Evolutionary conservation across 768 basidiomycete genomes (phyloP).

Genomic region (Leccinum uliginosum): DNA sequence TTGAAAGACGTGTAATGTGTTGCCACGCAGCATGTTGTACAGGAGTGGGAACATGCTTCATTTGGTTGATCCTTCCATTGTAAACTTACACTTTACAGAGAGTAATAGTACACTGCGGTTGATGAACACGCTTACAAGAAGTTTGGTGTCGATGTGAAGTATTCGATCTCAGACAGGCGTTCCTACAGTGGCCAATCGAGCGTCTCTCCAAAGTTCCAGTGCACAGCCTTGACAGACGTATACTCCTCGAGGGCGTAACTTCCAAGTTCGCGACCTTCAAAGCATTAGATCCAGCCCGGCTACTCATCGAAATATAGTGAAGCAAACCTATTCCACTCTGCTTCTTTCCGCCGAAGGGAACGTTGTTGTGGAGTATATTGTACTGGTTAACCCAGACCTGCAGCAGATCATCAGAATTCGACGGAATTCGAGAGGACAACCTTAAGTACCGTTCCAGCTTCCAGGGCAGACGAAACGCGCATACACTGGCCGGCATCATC

Average conservation of each 20-base stretch:
- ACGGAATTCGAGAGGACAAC: neutral
- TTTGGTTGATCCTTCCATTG: constrained; percentile 3
- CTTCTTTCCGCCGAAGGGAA: constrained; percentile 96
- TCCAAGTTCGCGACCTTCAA: constrained; percentile 79
- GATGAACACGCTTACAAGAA: neutral
- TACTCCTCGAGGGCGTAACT: constrained; percentile 83
- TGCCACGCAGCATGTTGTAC: constrained; percentile 4
- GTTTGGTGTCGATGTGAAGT: neutral
- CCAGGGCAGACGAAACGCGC: constrained; percentile 78
- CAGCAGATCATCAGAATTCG: constrained; percentile 5
- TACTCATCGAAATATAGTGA: neutral
- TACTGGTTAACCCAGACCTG: constrained; percentile 94
- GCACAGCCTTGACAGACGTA: constrained; percentile 75
- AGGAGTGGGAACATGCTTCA: constrained; percentile 10
- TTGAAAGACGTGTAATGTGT: neutral
- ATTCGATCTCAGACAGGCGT: neutral
- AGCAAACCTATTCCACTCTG: constrained; percentile 75
- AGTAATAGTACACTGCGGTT: constrained; percentile 5
- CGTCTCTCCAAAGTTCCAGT: constrained; percentile 85
- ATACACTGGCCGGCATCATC: constrained; percentile 86
- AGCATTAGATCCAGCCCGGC: constrained; percentile 6
- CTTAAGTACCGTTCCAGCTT: constrained; percentile 77
- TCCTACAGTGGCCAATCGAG: constrained; percentile 69
- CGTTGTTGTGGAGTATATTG: constrained; percentile 76
- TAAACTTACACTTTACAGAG: constrained; percentile 16